A percentile compares a stretch with the other conserved stretches of the same genome.
Evolutionary conservation across 345 rosid species (phyloP).

Genomic region (Lepidium didymum): DNA sequence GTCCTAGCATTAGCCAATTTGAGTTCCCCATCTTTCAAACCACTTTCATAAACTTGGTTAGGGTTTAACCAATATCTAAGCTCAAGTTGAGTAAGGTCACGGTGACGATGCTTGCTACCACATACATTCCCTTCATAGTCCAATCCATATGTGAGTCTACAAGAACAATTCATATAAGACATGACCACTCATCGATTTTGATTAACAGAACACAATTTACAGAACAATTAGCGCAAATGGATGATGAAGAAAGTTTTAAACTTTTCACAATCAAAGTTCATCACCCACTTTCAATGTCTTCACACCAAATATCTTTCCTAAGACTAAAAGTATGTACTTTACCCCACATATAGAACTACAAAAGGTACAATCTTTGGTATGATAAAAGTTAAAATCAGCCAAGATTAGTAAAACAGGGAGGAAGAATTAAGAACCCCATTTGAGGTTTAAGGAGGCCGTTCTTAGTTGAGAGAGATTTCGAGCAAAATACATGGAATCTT

Average conservation of each 20-base stretch:
- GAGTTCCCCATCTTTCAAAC: conserved; percentile 67
- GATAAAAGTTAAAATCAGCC: not conserved
- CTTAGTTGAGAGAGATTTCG: not conserved
- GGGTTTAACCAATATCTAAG: conserved; percentile 91
- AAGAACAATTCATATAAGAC: conserved; percentile 16
- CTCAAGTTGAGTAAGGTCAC: conserved; percentile 64
- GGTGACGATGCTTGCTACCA: conserved; percentile 75
- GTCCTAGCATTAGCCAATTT: conserved; percentile 72
- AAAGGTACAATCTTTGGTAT: conserved; percentile 5
- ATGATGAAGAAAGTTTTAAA: not conserved
- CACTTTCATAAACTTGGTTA: conserved; percentile 92
- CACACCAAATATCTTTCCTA: conserved; percentile 9
- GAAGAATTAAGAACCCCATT: conserved; percentile 4
- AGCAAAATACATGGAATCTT: not conserved
- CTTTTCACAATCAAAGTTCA: not conserved
- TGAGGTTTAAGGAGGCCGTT: conserved; percentile 6
- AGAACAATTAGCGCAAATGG: not conserved
- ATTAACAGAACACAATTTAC: not conserved
- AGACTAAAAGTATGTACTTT: not conserved
- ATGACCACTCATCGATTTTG: not conserved
- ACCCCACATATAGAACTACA: not conserved
- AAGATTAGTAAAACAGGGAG: not conserved
- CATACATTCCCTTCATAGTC: conserved; percentile 97
- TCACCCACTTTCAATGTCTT: not conserved
- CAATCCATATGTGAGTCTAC: conserved; percentile 88